These are phyloP conservation scores for Ilyonectria destructans DNA, from an alignment of 2,329 filamentous ascomycete genomes.

Conservation along the genomic window DNA sequence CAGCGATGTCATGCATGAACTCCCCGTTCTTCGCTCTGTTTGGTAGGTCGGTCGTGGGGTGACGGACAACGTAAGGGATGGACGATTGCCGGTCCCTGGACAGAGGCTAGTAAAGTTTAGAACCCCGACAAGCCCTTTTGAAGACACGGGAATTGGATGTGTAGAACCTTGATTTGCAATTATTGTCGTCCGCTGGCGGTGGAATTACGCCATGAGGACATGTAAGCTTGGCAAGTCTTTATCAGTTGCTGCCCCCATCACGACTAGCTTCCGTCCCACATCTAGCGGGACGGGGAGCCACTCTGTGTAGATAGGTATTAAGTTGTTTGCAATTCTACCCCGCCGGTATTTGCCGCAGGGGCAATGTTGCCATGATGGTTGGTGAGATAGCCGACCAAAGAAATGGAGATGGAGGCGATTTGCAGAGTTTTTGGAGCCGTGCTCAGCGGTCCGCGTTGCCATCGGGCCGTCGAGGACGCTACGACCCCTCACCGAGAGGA, in stretches of 20 bases:
- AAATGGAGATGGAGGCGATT: conserved; percentile 22
- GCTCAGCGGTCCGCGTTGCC: conserved; percentile 1
- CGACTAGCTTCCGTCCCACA: conserved; percentile 42
- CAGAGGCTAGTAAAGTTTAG: conserved; percentile 26
- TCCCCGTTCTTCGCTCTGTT: conserved; percentile 26
- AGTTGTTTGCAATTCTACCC: conserved; percentile 25
- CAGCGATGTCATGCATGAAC: conserved; percentile 51
- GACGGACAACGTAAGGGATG: conserved; percentile 10
- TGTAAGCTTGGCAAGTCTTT: conserved; percentile 39
- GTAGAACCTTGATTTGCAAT: conserved; percentile 23
- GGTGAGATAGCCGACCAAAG: conserved; percentile 21
- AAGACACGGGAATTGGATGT: conserved; percentile 20
- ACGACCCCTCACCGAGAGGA: conserved; percentile 11
- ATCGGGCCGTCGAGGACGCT: conserved; percentile 12
- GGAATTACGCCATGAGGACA: conserved; percentile 31
- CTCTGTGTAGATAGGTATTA: conserved; percentile 45
- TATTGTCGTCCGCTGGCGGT: conserved; percentile 9
- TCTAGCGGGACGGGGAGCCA: conserved; percentile 42
- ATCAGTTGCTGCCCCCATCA: conserved; percentile 45
- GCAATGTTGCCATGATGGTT: conserved; percentile 7
- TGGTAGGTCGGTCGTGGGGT: conserved; percentile 19
- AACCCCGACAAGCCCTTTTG: conserved; percentile 8
- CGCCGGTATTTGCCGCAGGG: conserved; percentile 28
- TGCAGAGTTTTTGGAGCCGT: conserved; percentile 2
- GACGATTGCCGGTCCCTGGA: conserved; percentile 14